Percentiles rank a stretch among this genome's conserved stretches.
phyloP scores from a whole-genome alignment of 306 rosid species.

The Citrullus mucosospermus region DNA sequence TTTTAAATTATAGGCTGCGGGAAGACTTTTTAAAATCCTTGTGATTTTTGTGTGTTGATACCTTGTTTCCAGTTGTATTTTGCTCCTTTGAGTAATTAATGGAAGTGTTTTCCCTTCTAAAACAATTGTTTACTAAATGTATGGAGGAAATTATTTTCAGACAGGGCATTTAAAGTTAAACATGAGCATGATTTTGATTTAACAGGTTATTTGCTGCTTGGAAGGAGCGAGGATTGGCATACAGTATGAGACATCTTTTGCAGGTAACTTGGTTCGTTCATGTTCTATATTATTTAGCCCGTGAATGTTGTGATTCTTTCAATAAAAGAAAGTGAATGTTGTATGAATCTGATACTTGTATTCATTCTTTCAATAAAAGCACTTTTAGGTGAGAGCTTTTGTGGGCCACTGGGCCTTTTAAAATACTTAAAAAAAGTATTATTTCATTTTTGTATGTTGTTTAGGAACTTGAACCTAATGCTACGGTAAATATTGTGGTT shows the following conservation, averaged over 20 bases:
- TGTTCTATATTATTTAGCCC: neutral
- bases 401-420: neutral
- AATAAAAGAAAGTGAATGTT: neutral
- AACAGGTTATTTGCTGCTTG: constrained; percentile 81
- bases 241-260: constrained; percentile 83
- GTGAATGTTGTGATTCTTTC: neutral
- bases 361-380: neutral
- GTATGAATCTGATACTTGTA: neutral
- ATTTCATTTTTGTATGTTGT: neutral
- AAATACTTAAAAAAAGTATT: too few species aligned
- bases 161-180: neutral
- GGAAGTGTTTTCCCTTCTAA: neutral
- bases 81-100: neutral
- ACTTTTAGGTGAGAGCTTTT: neutral
- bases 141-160: neutral
- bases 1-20: neutral
- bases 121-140: neutral
- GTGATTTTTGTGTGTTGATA: neutral
- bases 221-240: constrained; percentile 90
- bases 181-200: constrained; percentile 7
- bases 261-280: constrained; percentile 37
- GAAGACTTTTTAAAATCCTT: neutral
- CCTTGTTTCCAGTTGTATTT: neutral
- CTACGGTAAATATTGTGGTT: neutral
- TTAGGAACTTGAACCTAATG: neutral